Conservation (phyloP, 2,329 filamentous ascomycete genomes). For the Fonsecaea nubica region DNA sequence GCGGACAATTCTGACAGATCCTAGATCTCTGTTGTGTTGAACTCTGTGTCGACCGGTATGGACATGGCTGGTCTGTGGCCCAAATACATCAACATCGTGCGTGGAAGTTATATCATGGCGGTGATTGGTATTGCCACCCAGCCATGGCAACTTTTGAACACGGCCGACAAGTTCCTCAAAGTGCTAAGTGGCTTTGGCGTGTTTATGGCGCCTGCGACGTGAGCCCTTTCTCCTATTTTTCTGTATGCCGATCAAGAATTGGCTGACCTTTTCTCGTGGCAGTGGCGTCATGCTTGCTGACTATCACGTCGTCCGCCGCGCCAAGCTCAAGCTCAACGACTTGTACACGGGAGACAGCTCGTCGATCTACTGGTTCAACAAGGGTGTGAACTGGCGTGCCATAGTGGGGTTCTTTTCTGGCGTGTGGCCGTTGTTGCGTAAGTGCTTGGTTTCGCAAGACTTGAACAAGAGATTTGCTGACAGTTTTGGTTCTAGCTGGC, state of each 20-base stretch:
- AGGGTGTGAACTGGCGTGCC: constrained; percentile 54
- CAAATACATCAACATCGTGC: constrained; percentile 62
- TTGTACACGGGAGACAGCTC: constrained; percentile 47
- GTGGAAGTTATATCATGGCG: constrained; percentile 59
- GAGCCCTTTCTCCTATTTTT: constrained; percentile 2
- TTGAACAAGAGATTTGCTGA: too few relatives aligned
- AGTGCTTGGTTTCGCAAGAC: constrained; percentile 7
- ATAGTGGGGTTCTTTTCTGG: constrained; percentile 44
- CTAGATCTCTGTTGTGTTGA: constrained; percentile 51
- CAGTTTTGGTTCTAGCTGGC: constrained; percentile 28
- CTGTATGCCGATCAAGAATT: not conserved
- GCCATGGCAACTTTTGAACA: constrained; percentile 53
- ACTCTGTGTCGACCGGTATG: constrained; percentile 50
- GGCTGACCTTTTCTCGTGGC: constrained; percentile 7
- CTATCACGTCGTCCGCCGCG: constrained; percentile 53
- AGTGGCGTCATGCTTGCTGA: constrained; percentile 54
- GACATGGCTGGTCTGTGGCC: constrained; percentile 62
- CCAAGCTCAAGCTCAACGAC: constrained; percentile 51
- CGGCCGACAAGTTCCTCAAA: constrained; percentile 40
- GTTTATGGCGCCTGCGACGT: constrained; percentile 56
- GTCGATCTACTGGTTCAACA: constrained; percentile 49
- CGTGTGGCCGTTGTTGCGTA: constrained; percentile 33
- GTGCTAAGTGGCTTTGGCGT: constrained; percentile 53
- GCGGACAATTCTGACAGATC: not conserved
- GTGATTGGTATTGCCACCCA: constrained; percentile 54